Evolutionary conservation across 768 basidiomycete genomes (phyloP).

Genomic region (Mrakia hoshinonis): DNA sequence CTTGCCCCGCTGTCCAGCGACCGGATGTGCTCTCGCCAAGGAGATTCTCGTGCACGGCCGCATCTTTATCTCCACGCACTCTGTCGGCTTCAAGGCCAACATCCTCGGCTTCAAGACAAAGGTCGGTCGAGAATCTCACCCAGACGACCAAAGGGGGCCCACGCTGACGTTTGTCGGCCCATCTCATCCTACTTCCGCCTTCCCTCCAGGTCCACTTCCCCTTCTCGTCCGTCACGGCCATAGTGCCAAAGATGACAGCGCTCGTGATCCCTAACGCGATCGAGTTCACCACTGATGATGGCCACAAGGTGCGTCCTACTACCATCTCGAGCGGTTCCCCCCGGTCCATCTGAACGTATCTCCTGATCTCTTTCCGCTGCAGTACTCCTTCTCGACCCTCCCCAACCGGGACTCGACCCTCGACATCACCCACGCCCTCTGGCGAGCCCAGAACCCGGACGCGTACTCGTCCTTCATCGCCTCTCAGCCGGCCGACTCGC

Average conservation of each 20-base stretch:
- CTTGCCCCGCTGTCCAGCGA: slow-evolving; percentile 18
- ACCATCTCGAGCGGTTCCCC: not conserved
- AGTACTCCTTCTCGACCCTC: slow-evolving; percentile 32
- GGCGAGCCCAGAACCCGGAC: slow-evolving; percentile 27
- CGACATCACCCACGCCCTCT: slow-evolving; percentile 29
- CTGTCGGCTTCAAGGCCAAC: slow-evolving; percentile 31
- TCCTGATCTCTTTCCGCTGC: too few relatives aligned
- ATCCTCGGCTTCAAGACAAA: slow-evolving; percentile 33
- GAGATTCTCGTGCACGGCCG: slow-evolving; percentile 34
- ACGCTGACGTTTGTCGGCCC: not conserved
- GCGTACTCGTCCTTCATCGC: slow-evolving; percentile 27
- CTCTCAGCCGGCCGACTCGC: slow-evolving; percentile 9
- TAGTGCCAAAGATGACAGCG: slow-evolving; percentile 32
- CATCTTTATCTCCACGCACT: slow-evolving; percentile 30
- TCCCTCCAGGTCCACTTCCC: slow-evolving; percentile 28
- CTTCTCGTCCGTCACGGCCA: slow-evolving; percentile 19
- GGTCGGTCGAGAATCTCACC: too few relatives aligned
- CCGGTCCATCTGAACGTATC: not conserved
- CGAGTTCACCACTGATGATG: slow-evolving; percentile 18
- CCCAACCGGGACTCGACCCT: slow-evolving; percentile 30
- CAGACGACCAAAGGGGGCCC: too few relatives aligned
- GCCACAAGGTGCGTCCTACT: slow-evolving; percentile 3
- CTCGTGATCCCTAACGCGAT: slow-evolving; percentile 34
- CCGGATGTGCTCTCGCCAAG: slow-evolving; percentile 32
- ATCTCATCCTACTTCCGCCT: not conserved